Base-by-base conservation (phyloP, 768 basidiomycete species). In the Kwoniella dejecticola region DNA sequence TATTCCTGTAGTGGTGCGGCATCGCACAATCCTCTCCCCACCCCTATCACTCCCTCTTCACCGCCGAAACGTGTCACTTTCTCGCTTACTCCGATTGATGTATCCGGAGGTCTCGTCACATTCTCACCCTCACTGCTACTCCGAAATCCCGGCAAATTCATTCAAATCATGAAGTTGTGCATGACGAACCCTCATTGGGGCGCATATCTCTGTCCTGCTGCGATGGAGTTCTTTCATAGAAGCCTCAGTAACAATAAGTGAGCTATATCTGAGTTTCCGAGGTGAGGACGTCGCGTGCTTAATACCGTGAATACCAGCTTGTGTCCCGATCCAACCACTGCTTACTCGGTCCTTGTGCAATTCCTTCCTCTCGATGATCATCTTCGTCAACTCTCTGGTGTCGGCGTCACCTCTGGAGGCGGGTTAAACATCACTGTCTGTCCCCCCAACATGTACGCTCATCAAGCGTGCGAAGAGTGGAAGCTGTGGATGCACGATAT, bases 61-160 rank as follows among this genome's bases (percentile, higher is more conserved):
- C n/a, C 41, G 15, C 6, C 33, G 27, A 24, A 11, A n/a, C 50
- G 40, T 17, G 19, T 53, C 12, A 26, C 45, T 2, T 33, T 46
- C 29, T 13, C 29, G 11, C 31, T 62, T 10, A 47, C 31, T 12
- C 52, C 60, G 10, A 30, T 62, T n/a, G 36, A 53, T 27, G 24
- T 23, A 1, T 47, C 42, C n/a, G 72, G 72, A 10, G 69, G 67
- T 11, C 49, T 74, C 10, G 67, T 74, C 19, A 70, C 72, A 0
- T 74, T 74, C 57, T 68, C 67, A 1, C 72, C 72, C 15, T 61
- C 64, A 10, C 62, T 74, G 24, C 58, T 74, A 12, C 63, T 74
- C 5, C 30, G 58, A 4, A 46, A 45, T 2, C 72, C 72, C 3
- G 57, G 62, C 1, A 60, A 64, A 33, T 63, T 71, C 26, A 48